Evolutionary conservation across 768 basidiomycete species (phyloP).

Genomic region (Strobilomyces confusus): DNA sequence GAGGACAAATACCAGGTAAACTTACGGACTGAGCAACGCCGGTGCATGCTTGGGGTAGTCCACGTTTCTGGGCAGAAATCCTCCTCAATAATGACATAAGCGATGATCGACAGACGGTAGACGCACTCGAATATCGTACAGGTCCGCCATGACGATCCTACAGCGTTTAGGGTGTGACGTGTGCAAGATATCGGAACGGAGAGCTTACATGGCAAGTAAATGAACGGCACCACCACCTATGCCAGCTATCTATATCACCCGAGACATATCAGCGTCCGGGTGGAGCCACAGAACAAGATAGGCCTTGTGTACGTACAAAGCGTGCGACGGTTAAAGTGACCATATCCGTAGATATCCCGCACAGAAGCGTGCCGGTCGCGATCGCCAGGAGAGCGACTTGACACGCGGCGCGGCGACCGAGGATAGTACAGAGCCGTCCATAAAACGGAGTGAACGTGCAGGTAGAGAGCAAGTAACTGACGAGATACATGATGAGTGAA

Average conservation of each 20-base stretch:
- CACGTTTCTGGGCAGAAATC: not conserved
- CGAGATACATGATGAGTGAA: not conserved
- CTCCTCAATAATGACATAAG: not conserved
- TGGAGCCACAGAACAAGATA: not conserved
- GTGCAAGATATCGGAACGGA: not conserved
- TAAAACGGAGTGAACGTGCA: slow-evolving; percentile 81
- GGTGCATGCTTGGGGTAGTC: slow-evolving; percentile 44
- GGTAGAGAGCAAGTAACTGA: slow-evolving; percentile 60
- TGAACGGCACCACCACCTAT: slow-evolving; percentile 21
- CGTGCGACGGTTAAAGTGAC: slow-evolving; percentile 62
- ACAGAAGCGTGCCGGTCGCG: slow-evolving; percentile 55
- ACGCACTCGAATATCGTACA: slow-evolving; percentile 12
- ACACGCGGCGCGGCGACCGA: slow-evolving; percentile 47
- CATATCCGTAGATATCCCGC: slow-evolving; percentile 66
- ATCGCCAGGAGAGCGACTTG: slow-evolving; percentile 59
- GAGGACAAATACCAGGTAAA: not conserved
- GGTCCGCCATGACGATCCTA: slow-evolving; percentile 12
- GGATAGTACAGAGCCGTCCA: slow-evolving; percentile 52
- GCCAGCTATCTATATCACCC: slow-evolving; percentile 16
- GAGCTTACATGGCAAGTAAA: slow-evolving; percentile 10
- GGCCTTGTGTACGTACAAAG: slow-evolving; percentile 43
- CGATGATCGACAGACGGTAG: not conserved
- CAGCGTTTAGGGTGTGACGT: not conserved
- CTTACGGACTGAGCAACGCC: slow-evolving; percentile 9
- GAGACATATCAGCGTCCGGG: not conserved